These are phyloP conservation scores for Coemansia sp. DNA, from an alignment of 192 early-diverging fungal genomes.

Conservation along the genomic window DNA sequence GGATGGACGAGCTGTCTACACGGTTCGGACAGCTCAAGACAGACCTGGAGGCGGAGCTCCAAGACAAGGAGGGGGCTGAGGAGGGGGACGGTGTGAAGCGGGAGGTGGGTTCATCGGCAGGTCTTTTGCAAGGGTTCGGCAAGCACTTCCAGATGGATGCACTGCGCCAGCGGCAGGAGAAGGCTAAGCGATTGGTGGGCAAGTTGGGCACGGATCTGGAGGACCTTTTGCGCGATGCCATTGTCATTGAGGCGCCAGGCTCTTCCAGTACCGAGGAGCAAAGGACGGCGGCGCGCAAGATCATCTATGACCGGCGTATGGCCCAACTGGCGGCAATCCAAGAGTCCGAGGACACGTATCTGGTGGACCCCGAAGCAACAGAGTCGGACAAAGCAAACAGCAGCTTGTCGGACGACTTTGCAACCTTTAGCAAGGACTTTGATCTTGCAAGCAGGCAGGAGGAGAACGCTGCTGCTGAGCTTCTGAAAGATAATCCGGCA, in stretches of 20 bases:
- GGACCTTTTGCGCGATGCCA: constrained; percentile 44
- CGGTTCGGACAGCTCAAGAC: constrained; percentile 34
- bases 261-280: constrained; percentile 43
- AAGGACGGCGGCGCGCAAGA: constrained; percentile 28
- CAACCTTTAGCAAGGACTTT: constrained; percentile 19
- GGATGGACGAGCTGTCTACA: constrained; percentile 45
- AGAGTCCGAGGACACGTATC: constrained; percentile 36
- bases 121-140: constrained; percentile 17
- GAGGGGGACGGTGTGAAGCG: neutral
- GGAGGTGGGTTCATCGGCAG: neutral
- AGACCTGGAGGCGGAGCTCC: constrained; percentile 18
- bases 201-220: constrained; percentile 42
- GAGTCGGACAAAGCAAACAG: neutral
- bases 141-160: constrained; percentile 29
- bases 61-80: neutral
- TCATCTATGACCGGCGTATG: constrained; percentile 52
- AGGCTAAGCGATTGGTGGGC: constrained; percentile 33
- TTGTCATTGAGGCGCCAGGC: constrained; percentile 50
- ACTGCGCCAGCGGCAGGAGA: constrained; percentile 28
- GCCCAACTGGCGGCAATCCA: constrained; percentile 40
- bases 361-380: constrained; percentile 19
- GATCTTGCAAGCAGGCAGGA: constrained; percentile 2
- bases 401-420: constrained; percentile 11
- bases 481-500: constrained; percentile 16
- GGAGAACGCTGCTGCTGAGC: constrained; percentile 6